Percentiles rank a stretch among this genome's conserved stretches.
Evolutionary conservation across 2,329 filamentous ascomycete genomes (phyloP).

Genomic region (Exserohilum rostratum): DNA sequence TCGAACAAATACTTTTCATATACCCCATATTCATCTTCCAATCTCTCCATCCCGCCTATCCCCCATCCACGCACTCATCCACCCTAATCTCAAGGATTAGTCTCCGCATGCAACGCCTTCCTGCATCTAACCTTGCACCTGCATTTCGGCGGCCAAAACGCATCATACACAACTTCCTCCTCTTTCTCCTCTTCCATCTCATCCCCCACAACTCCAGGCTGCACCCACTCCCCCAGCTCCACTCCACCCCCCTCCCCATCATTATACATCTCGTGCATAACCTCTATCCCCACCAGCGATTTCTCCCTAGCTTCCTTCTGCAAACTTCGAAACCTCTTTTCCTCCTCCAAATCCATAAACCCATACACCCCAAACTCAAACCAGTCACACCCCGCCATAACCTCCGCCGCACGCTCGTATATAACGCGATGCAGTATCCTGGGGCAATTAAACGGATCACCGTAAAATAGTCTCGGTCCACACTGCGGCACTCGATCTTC

Average conservation of each 20-base stretch:
- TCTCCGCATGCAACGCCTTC: not conserved
- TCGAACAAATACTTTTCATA: not conserved
- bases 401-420: conserved; percentile 31
- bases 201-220: not conserved
- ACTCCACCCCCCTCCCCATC: conserved; percentile 23
- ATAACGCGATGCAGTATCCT: conserved; percentile 31
- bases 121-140: conserved; percentile 16
- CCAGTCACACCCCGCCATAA: conserved; percentile 10
- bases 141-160: conserved; percentile 26
- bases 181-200: not conserved
- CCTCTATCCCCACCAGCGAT: no score
- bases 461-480: conserved; percentile 27
- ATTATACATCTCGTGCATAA: conserved; percentile 24
- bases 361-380: conserved; percentile 20
- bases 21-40: no score
- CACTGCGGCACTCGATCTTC: conserved; percentile 1
- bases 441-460: conserved; percentile 23
- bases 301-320: conserved; percentile 7
- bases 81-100: not conserved
- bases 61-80: no score
- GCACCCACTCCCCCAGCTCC: conserved; percentile 9
- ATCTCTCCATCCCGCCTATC: no score
- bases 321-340: conserved; percentile 11
- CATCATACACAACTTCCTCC: not conserved
- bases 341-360: conserved; percentile 32